Conservation (phyloP, 805 yeast genomes). For the Sugiyamaella boreocaroliniensis region DNA sequence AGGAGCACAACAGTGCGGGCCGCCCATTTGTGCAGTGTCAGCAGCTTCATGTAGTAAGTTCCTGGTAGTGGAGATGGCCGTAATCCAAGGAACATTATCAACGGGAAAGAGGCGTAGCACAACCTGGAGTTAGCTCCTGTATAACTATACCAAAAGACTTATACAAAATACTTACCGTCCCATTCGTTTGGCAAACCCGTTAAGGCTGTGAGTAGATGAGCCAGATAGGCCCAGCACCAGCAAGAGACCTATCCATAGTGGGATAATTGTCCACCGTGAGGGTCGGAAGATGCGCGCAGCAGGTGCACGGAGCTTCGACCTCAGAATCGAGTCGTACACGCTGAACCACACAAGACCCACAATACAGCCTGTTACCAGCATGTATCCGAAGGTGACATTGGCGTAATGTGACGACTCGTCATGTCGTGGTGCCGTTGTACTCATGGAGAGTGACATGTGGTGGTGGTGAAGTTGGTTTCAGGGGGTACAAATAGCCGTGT, state of each 20-base stretch:
- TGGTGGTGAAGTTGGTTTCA: background rate
- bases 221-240: conserved; percentile 40
- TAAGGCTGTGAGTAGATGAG: conserved; percentile 37
- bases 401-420: conserved; percentile 12
- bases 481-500: background rate
- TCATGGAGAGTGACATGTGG: background rate
- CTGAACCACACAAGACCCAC: conserved; percentile 9
- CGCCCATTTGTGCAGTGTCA: conserved; percentile 88
- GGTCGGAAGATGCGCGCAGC: conserved; percentile 3
- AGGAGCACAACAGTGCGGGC: conserved; percentile 68
- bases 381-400: conserved; percentile 18
- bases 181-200: conserved; percentile 65
- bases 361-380: conserved; percentile 9
- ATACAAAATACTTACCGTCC: conserved; percentile 35
- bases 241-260: conserved; percentile 48
- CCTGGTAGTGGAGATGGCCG: conserved; percentile 83
- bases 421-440: background rate
- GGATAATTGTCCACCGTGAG: conserved; percentile 4
- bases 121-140: conserved; percentile 38
- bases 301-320: background rate
- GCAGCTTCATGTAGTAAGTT: conserved; percentile 59
- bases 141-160: background rate
- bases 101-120: conserved; percentile 68
- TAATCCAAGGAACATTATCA: conserved; percentile 63
- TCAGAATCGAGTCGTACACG: conserved; percentile 7